Percentiles rank a stretch among this genome's conserved stretches.
Evolutionary conservation across 805 yeast species (phyloP).

Genomic region (Starmera dryadoides): DNA sequence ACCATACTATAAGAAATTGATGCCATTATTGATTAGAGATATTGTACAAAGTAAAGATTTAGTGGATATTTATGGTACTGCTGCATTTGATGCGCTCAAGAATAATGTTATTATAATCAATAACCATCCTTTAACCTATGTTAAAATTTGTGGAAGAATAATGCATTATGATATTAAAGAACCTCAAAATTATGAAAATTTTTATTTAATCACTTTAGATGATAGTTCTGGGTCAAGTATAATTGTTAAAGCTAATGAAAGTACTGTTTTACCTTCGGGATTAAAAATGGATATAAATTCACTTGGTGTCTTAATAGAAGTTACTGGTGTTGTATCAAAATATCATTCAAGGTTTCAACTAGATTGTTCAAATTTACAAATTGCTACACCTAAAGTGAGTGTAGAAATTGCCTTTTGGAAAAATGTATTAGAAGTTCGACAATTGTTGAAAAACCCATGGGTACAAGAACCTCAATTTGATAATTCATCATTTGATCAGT

Average conservation of each 20-base stretch:
- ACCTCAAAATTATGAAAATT: slow-evolving; percentile 6
- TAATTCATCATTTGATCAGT: no score
- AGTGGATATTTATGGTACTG: slow-evolving; percentile 19
- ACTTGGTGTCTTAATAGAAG: not conserved
- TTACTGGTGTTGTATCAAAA: not conserved
- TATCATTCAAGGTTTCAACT: not conserved
- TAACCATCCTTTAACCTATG: slow-evolving; percentile 35
- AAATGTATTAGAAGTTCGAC: no score
- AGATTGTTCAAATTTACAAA: no score
- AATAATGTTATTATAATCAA: slow-evolving; percentile 23
- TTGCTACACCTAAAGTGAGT: no score
- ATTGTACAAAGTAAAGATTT: slow-evolving; percentile 14
- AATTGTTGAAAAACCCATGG: not conserved
- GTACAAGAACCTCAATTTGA: not conserved
- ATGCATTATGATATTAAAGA: slow-evolving; percentile 6
- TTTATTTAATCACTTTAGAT: slow-evolving; percentile 17
- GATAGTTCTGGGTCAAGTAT: slow-evolving; percentile 13
- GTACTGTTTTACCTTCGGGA: not conserved
- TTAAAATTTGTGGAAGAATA: slow-evolving; percentile 30
- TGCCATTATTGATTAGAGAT: slow-evolving; percentile 27
- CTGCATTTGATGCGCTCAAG: slow-evolving; percentile 11
- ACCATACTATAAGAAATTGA: slow-evolving; percentile 18
- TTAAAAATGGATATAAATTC: not conserved
- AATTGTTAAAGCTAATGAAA: not conserved
- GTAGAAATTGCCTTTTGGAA: no score